Base-by-base conservation (phyloP, 768 basidiomycete species). In the Leccinellum albellum region DNA sequence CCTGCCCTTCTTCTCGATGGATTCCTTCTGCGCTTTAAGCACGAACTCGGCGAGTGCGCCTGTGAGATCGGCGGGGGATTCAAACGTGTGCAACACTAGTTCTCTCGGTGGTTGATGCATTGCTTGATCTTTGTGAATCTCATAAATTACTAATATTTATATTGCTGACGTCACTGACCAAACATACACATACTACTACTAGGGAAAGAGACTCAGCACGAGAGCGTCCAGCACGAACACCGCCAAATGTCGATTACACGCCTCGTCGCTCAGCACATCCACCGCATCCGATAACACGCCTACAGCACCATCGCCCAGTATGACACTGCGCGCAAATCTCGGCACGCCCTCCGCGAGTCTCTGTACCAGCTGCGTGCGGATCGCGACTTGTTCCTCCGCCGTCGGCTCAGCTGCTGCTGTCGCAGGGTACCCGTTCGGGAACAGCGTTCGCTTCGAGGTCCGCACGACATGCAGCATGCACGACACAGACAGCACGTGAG, bases 391-490 rank as follows among this genome's bases (percentile, higher is more conserved):
- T 70, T 95, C 93, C 61, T 90, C 90, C 1, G 75, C 75, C 0
- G 87, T 84, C 17, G 94, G 95, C 45, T 91, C 90, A 1, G 81
- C 75, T 2, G 88, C 84, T 1, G 85, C 71, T 0, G 86, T 83
- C 0, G 82, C 89, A 1, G 93, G 94, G 73, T 91, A 92, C 14
- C 96, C 95, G 59, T 86, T 85, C 4, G 96, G 95, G 68, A 96
- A 98, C 26, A 98, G 77, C 8, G 87, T 80, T 9, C 79, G 79
- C 64, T 90, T 91, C 14, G 84, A 73, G 5, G 79, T 66, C 35
- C 82, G 80, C 35, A 85, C 75, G 26, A 81, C 69, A 31, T 75
- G 76, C 20, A 87, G 76, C 24, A 91, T 69, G 50, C 81, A 79
- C 6, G 75, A 58, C 6, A 82, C 75, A 1, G 83, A 79, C 24